Evolutionary conservation across 352 stramenopile genomes (phyloP), one percentile per base, ranked within the genome.

Genomic region (Pythium chondricola): DNA sequence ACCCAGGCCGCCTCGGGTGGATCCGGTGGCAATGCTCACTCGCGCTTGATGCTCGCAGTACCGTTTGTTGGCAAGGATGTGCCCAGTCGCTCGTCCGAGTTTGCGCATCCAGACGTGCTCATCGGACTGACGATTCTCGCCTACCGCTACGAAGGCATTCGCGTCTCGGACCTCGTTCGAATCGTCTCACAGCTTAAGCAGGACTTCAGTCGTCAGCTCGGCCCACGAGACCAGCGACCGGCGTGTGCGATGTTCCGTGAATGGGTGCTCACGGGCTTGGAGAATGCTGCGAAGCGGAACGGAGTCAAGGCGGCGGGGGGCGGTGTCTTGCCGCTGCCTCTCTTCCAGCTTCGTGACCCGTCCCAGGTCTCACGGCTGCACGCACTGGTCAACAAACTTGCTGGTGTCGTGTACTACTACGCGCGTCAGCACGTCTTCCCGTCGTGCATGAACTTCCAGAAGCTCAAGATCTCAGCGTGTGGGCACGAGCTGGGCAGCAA

Each of bases 61-160:
- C 97, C 97, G 24, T 99, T 99, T 60, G 94, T 99, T 26, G 97
- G 96, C 21, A 99, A 99, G 64, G 97, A 99, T 69, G 97, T 99
- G 13, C 97, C 97, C 4, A 98, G 89, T 54, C 79, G 96, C 26
- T 98, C 96, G 17, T 99, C 93, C 24, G 97, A 99, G 66, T 99
- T 99, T 58, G 97, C 95, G 7, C 96, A 99, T 48, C 97, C 97
- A 6, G 97, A 99, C 56, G 94, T 98, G 6, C 59, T 97, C 18
- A 97, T 97, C 43, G 88, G 88, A 0, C 57, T 97, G 21, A 96
- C 88, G 2, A 87, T 96, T 52, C 55, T 96, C 35, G 86, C 88
- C 5, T 96, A 96, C 61, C 83, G 88, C 1, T 96, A 96, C 44
- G 85, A 95, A 74, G 83, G 86, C 16, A 85, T 95, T 30, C 79